phyloP scores from a whole-genome alignment of 495 filamentous ascomycete genomes.

The Hypoxylon perforatum region DNA sequence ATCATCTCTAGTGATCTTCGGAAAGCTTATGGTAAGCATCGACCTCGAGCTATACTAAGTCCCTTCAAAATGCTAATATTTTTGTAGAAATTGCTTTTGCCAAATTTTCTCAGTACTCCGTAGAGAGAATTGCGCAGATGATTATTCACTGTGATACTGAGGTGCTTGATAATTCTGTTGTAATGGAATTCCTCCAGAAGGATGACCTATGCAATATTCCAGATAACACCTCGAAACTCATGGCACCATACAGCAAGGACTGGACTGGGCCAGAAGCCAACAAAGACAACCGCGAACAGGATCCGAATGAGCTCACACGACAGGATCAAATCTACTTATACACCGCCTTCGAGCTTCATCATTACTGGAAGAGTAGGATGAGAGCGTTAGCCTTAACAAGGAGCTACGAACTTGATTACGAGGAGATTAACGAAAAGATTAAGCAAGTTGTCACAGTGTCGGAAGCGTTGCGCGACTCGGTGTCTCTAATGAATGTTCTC shows the following conservation, averaged over 20 bases:
- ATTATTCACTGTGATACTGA: slow-evolving; percentile 95
- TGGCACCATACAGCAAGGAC: slow-evolving; percentile 95
- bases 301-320: slow-evolving; percentile 87
- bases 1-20: slow-evolving; percentile 92
- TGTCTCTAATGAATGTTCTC: slow-evolving; percentile 92
- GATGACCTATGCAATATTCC: slow-evolving; percentile 92
- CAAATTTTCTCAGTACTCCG: slow-evolving; percentile 83
- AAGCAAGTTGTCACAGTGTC: slow-evolving; percentile 84
- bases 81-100: slow-evolving; percentile 82
- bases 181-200: slow-evolving; percentile 96
- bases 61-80: slow-evolving; percentile 25
- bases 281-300: slow-evolving; percentile 82
- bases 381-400: slow-evolving; percentile 87
- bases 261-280: slow-evolving; percentile 92
- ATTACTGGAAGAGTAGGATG: slow-evolving; percentile 99
- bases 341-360: slow-evolving; percentile 93
- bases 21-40: slow-evolving; percentile 78
- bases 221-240: slow-evolving; percentile 87
- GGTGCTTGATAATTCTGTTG: slow-evolving; percentile 89
- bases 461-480: slow-evolving; percentile 89
- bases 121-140: slow-evolving; percentile 88
- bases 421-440: slow-evolving; percentile 85
- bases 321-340: slow-evolving; percentile 95
- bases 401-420: slow-evolving; percentile 88
- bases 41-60: background rate